Conservation (phyloP, 177 flowering plant genomes). For the Vitis hybrid region DNA sequence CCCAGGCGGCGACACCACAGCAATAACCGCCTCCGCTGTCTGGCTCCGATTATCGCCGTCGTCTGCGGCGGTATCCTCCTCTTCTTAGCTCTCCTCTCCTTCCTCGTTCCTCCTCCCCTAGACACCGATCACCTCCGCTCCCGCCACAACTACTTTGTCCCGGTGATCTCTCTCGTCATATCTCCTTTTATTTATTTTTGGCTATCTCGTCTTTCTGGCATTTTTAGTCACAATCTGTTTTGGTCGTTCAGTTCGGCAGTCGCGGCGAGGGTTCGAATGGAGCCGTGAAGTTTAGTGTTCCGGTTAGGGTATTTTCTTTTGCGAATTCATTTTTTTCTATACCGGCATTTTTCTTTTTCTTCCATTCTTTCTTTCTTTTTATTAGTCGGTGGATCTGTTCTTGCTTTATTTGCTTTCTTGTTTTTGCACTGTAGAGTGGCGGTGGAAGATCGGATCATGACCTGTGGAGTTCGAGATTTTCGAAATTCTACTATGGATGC, state of each 20-base stretch:
- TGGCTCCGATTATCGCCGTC: constrained; percentile 11
- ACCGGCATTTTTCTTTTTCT: background rate
- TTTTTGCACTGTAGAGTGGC: constrained; percentile 21
- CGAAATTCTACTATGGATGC: constrained; percentile 47
- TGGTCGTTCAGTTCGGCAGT: constrained; percentile 4
- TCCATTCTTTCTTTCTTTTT: constrained; percentile 4
- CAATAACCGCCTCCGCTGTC: constrained; percentile 10
- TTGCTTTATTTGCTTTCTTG: constrained; percentile 6
- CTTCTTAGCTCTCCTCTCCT: constrained; percentile 19
- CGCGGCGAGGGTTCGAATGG: background rate
- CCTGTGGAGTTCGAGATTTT: constrained; percentile 43
- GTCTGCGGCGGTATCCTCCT: constrained; percentile 17
- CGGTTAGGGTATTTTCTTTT: constrained; percentile 13
- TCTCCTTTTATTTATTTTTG: background rate
- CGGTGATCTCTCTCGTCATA: background rate
- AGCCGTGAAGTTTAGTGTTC: constrained; percentile 14
- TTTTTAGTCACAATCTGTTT: background rate
- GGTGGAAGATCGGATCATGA: constrained; percentile 39
- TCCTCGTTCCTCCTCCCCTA: constrained; percentile 21
- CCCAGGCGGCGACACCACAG: constrained; percentile 26
- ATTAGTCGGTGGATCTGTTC: background rate
- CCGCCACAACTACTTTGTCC: background rate
- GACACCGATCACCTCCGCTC: constrained; percentile 13
- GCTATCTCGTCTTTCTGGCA: background rate
- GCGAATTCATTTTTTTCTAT: no score